Evolutionary conservation across 2,329 filamentous ascomycete genomes (phyloP).

Genomic region (Paracoccidioides brasiliensis): DNA sequence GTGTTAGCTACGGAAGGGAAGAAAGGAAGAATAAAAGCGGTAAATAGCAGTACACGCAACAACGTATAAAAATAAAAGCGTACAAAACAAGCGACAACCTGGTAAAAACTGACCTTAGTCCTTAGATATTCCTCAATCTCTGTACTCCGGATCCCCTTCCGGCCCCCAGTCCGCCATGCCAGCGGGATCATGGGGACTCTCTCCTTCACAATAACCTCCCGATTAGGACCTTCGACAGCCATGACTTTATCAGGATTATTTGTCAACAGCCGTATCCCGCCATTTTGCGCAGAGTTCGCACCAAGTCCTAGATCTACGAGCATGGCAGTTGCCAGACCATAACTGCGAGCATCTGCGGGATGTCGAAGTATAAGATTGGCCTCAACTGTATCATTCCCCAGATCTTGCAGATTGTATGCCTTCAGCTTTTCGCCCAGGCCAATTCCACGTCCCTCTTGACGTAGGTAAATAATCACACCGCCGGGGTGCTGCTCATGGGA

Average conservation of each 20-base stretch:
- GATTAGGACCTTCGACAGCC: slow-evolving; percentile 80
- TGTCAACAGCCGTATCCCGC: slow-evolving; percentile 62
- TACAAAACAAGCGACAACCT: neutral
- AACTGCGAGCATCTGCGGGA: slow-evolving; percentile 86
- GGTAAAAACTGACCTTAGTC: slow-evolving; percentile 58
- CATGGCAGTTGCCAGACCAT: slow-evolving; percentile 94
- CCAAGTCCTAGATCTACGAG: slow-evolving; percentile 67
- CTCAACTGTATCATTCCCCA: slow-evolving; percentile 95
- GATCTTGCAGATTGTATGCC: slow-evolving; percentile 92
- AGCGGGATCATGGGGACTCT: slow-evolving; percentile 90
- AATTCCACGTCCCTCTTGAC: slow-evolving; percentile 92
- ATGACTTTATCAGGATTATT: slow-evolving; percentile 97
- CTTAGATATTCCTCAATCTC: slow-evolving; percentile 90
- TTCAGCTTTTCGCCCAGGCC: slow-evolving; percentile 92
- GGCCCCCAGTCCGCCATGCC: slow-evolving; percentile 70
- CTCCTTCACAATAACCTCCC: slow-evolving; percentile 78
- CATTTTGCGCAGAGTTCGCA: slow-evolving; percentile 36
- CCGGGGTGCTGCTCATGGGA: slow-evolving; percentile 44
- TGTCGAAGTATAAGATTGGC: slow-evolving; percentile 84
- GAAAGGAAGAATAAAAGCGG: neutral
- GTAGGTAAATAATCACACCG: slow-evolving; percentile 87
- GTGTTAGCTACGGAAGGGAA: slow-evolving; percentile 1
- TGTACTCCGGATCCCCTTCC: slow-evolving; percentile 67
- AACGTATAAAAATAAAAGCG: slow-evolving; percentile 5
- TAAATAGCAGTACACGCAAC: neutral